Conservation (phyloP, 169 alveolate genomes). For the Amoebophrya sp. region DNA sequence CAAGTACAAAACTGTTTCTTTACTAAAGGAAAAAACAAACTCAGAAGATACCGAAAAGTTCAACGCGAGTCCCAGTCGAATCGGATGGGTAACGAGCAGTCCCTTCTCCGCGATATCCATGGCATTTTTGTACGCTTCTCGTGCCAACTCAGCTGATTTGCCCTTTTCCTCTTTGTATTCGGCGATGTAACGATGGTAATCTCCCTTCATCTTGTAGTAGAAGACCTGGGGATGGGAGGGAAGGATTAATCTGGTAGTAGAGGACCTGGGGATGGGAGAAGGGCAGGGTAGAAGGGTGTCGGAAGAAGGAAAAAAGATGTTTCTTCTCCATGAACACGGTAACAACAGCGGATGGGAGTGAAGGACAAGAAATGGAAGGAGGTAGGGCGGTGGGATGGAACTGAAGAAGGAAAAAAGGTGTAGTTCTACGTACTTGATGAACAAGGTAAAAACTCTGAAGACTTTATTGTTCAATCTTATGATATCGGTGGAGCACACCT, state of each 20-base stretch:
- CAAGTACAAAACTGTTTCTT: not conserved
- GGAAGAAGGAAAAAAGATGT: not conserved
- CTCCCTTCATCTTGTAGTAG: conserved; percentile 98
- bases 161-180: conserved; percentile 87
- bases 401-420: too few species aligned
- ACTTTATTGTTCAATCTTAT: too few species aligned
- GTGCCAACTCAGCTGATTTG: conserved; percentile 84
- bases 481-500: too few species aligned
- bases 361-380: too few species aligned
- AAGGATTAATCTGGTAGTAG: not conserved
- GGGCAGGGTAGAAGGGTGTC: not conserved
- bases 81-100: conserved; percentile 92
- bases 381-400: too few species aligned
- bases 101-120: conserved; percentile 84
- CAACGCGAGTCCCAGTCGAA: conserved; percentile 91
- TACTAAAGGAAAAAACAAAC: not conserved
- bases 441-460: too few species aligned
- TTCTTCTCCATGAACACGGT: not conserved
- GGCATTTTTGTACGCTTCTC: conserved; percentile 86
- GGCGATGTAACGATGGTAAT: conserved; percentile 86
- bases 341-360: too few species aligned
- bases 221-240: conserved; percentile 65
- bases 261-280: not conserved
- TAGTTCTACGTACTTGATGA: too few species aligned
- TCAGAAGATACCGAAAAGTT: conserved; percentile 70